Base-by-base conservation (phyloP, 169 alveolate genomes). In the Plasmodium ovale region DNA sequence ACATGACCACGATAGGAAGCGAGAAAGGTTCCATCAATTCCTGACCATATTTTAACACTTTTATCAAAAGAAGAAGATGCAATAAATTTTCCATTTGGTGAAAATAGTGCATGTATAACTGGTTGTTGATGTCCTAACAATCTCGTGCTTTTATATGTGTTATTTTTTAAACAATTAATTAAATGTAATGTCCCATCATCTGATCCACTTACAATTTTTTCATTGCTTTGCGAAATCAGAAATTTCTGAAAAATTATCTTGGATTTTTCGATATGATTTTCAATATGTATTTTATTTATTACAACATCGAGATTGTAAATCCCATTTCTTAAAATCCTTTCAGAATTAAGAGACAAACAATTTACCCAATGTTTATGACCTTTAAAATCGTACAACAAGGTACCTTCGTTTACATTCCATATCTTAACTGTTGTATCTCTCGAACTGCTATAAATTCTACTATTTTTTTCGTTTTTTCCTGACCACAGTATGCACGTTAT, bases 281-380 rank as follows among this genome's bases (percentile, higher is more conserved):
- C 90, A 70, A 58, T 90, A 79, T 72, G 94, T 93, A 82, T 88
- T 77, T 87, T 91, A 79, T 72, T 84, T 87, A 91, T 87, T 70
- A 84, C 37, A 23, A 71, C 69, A 16, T 71, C 87, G 7, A 67
- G 60, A 7, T 96, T 97, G 88, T 82, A 97, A 37, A 97, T 98
- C 1, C 98, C 99, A 54, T 98, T 95, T 89, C 97, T 97, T 70
- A 95, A 92, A 6, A 94, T 95, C 59, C 96, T 94, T 73, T 96
- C 99, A 19, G 99, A 97, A 94, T 97, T 97, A 31, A 98, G 77
- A 2, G 99, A 98, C 64, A 99, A 93, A 3, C 99, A 96, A 87
- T 99, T 99, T 10, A 99, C 99, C 99, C 99, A 99, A 93, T 99
- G 99, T 25, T 97, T 99, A 92, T 99, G 99, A 21, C 99, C 99